Evolutionary conservation across 2,329 filamentous ascomycete genomes (phyloP), one percentile per base, ranked within the genome.

Genomic region (Fusarium bulbicola): DNA sequence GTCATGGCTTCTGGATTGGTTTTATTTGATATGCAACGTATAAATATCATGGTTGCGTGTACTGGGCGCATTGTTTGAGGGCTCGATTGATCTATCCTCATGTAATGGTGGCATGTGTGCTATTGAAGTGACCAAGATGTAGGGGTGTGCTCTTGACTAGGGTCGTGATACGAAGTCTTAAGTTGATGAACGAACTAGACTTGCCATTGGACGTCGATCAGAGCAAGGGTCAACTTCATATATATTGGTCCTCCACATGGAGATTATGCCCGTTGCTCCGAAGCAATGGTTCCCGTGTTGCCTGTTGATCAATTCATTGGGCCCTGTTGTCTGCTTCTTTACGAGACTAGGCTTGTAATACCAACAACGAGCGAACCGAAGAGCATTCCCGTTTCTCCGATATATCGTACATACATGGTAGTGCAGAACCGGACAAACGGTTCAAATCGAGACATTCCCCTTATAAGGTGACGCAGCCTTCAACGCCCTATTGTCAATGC

Each of bases 401-500:
- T 18, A 30, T 37, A 45, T 37, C 18, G 21, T 62, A 21, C 39
- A 34, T 63, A 43, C 39, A 47, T 49, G 32, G 20, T 45, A 8
- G 42, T 34, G n/a, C 36, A 46, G 42, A 40, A 49, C 26, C 30
- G 18, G 45, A 28, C n/a, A 16, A 36, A 18, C 30, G 28, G 36
- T 36, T 64, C 40, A 61, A 58, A 68, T 32, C 21, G 58, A 58
- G 20, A 36, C 24, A 36, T 54, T 45, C 21, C 54, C 34, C 50
- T 50, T 54, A 40, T 59, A 73, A 52, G 62, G 37, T 20, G 71
- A 69, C 16, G 39, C 28, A 14, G 47, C 26, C 20, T 60, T 69
- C 15, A 68, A 57, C 12, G 68, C 70, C 58, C 72, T 75, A 63
- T 74, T 78, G 6, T 74, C 77, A 56, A 84, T 67, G 61, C 77